phyloP scores from a whole-genome alignment of 2,329 filamentous ascomycete genomes.

The Colletotrichum zoysiae region DNA sequence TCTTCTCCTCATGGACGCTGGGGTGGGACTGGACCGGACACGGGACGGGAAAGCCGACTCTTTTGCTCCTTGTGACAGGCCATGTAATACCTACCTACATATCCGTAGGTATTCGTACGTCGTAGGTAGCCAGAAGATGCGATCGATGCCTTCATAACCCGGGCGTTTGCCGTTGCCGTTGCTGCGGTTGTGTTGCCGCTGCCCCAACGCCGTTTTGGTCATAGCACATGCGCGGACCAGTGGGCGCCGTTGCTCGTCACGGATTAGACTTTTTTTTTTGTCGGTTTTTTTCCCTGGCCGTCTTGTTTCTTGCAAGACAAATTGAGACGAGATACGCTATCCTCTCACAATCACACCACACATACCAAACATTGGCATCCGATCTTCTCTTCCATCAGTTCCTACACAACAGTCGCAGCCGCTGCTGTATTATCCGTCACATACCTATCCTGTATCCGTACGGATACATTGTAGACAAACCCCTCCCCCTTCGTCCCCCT shows the following conservation, averaged over 20 bases:
- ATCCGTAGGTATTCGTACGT: no score
- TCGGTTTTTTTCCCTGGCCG: not conserved
- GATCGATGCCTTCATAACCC: not conserved
- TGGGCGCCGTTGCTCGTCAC: not conserved
- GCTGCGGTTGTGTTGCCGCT: not conserved
- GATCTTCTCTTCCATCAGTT: not conserved
- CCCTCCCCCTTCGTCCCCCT: not conserved
- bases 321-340: conserved; percentile 2
- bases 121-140: no score
- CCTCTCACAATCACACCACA: not conserved
- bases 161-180: not conserved
- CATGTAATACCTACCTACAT: not conserved
- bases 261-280: not conserved
- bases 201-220: not conserved
- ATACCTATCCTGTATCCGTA: no score
- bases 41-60: not conserved
- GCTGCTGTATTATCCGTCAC: not conserved
- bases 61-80: not conserved
- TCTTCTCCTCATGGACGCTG: not conserved
- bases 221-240: not conserved
- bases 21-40: not conserved
- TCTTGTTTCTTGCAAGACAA: not conserved
- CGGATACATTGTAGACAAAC: not conserved
- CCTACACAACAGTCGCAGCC: not conserved
- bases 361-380: conserved; percentile 15